A percentile compares a stretch with the other conserved stretches of the same genome.
Evolutionary conservation across 257 asterid genomes (phyloP).

Genomic region (Solanum acaule): DNA sequence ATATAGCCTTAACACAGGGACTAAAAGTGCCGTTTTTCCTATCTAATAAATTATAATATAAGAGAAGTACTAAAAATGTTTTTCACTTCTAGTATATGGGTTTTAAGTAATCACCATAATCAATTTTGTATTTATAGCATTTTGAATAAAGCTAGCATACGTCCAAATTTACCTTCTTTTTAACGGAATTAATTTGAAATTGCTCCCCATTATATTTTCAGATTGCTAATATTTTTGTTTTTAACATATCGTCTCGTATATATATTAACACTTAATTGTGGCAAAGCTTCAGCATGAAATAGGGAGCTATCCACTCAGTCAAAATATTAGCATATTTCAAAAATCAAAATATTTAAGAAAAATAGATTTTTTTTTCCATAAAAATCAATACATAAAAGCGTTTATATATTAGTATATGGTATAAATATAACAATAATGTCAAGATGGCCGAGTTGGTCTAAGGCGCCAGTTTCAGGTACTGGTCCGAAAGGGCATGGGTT

Average conservation of each 20-base stretch:
- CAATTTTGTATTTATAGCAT: too few relatives aligned
- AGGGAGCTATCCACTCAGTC: neutral
- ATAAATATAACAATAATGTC: accelerated
- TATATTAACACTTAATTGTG: neutral
- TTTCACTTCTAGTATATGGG: too few relatives aligned
- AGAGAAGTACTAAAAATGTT: too few relatives aligned
- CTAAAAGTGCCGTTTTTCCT: too few relatives aligned
- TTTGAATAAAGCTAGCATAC: neutral
- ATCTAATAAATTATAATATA: too few relatives aligned
- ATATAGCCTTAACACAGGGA: too few relatives aligned
- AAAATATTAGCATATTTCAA: neutral
- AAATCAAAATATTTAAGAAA: neutral
- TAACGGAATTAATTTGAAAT: neutral
- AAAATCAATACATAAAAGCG: accelerated
- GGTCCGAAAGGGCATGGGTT: slow-evolving; percentile 1
- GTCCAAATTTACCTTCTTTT: neutral
- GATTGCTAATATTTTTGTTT: neutral
- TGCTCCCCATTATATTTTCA: neutral
- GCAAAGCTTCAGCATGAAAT: neutral
- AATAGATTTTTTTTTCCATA: neutral
- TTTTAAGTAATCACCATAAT: too few relatives aligned
- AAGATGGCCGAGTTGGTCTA: slow-evolving; percentile 1
- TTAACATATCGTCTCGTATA: neutral
- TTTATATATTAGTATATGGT: accelerated
- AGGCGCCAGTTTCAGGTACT: neutral